Evolutionary conservation across 2,329 filamentous ascomycete species (phyloP).

Genomic region (Pseudofabraea citricarpa): DNA sequence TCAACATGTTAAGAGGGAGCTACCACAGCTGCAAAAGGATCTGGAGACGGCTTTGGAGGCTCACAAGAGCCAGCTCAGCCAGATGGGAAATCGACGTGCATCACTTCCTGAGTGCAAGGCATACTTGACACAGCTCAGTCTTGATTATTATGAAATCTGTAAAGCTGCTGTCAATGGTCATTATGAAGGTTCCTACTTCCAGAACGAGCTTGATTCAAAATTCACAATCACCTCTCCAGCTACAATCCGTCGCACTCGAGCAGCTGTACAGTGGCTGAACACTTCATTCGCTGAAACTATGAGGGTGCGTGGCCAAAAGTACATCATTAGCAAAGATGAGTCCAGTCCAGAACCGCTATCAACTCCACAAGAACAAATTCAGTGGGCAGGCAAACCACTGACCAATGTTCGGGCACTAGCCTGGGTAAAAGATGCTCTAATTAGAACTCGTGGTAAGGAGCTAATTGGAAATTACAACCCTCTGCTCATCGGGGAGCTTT

Average conservation of each 20-base stretch:
- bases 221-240: conserved; percentile 14
- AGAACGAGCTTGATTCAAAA: background rate
- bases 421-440: conserved; percentile 19
- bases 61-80: conserved; percentile 4
- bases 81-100: conserved; percentile 13
- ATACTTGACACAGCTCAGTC: conserved; percentile 24
- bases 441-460: conserved; percentile 27
- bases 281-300: conserved; percentile 20
- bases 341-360: background rate
- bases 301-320: conserved; percentile 25
- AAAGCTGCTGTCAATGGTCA: conserved; percentile 26
- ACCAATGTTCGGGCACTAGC: conserved; percentile 15
- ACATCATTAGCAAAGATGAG: conserved; percentile 14
- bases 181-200: conserved; percentile 28
- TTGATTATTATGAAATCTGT: conserved; percentile 24
- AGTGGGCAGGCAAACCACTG: conserved; percentile 1
- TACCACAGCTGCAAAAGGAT: conserved; percentile 20
- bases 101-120: conserved; percentile 14
- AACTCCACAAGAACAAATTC: conserved; percentile 17
- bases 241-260: conserved; percentile 20
- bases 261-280: conserved; percentile 27
- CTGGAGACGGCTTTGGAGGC: conserved; percentile 10
- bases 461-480: conserved; percentile 35
- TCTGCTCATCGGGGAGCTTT: conserved; percentile 33
- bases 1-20: conserved; percentile 27